A percentile compares a stretch with the other conserved stretches of the same genome.
Evolutionary conservation across 441 rosid species (phyloP).

Genomic region (Dalechampia spathulata): DNA sequence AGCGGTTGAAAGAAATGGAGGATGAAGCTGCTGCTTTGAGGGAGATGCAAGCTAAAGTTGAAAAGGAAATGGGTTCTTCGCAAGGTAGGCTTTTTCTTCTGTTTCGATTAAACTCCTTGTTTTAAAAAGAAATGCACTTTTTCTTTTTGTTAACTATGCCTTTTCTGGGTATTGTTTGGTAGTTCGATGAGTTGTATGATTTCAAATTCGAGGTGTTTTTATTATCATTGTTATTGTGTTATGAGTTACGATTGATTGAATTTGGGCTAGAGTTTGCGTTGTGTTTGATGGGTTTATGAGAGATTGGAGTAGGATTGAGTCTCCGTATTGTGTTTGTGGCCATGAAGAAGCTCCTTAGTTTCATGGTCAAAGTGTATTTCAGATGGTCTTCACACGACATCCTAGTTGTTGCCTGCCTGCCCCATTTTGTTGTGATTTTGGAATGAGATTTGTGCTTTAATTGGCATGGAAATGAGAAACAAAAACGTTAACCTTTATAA

Average conservation of each 20-base stretch:
- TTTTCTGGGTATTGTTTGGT: neutral
- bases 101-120: neutral
- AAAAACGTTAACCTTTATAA: no score
- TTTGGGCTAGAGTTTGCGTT: neutral
- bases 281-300: neutral
- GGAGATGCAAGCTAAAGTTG: conserved; percentile 54
- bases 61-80: conserved; percentile 43
- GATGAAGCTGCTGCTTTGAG: conserved; percentile 51
- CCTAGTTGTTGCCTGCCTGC: neutral
- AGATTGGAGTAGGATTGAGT: neutral
- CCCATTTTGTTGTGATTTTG: no score
- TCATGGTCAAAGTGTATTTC: neutral
- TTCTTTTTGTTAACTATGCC: neutral
- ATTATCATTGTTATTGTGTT: neutral
- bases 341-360: neutral
- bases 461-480: no score
- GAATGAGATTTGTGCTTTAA: no score
- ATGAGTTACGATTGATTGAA: neutral
- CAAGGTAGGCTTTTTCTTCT: conserved; percentile 23
- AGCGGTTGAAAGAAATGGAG: conserved; percentile 54
- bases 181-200: neutral
- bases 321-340: neutral
- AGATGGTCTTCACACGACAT: neutral
- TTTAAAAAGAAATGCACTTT: neutral
- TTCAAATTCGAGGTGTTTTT: neutral